Evolutionary conservation across 192 early-diverging fungal genomes (phyloP).

Genomic region (Dimargaris xerosporica): DNA sequence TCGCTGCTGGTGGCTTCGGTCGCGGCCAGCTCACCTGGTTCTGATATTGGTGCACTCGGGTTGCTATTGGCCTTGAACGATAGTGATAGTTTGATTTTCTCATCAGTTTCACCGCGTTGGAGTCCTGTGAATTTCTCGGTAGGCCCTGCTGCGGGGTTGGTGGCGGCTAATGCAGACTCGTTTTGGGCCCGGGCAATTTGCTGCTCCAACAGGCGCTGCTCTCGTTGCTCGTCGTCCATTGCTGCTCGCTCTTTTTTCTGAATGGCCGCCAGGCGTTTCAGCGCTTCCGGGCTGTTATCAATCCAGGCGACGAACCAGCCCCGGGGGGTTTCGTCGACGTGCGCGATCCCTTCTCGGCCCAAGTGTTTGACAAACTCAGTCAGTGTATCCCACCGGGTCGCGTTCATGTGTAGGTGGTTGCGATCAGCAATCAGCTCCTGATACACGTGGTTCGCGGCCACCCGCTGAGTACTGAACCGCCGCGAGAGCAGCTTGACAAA

Average conservation of each 20-base stretch:
- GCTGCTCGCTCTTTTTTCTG: slow-evolving; percentile 63
- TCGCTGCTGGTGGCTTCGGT: slow-evolving; percentile 11
- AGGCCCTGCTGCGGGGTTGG: slow-evolving; percentile 11
- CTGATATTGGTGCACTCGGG: slow-evolving; percentile 3
- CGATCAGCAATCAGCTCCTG: slow-evolving; percentile 89
- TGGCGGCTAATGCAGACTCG: slow-evolving; percentile 15
- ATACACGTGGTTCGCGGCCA: slow-evolving; percentile 89
- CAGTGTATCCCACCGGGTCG: slow-evolving; percentile 83
- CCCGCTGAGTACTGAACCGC: slow-evolving; percentile 64
- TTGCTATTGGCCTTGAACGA: slow-evolving; percentile 28
- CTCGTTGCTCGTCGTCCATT: slow-evolving; percentile 76
- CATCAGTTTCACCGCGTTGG: slow-evolving; percentile 39
- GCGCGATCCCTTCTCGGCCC: slow-evolving; percentile 64
- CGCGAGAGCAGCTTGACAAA: slow-evolving; percentile 74
- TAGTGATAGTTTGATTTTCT: slow-evolving; percentile 59
- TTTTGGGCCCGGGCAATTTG: slow-evolving; percentile 69
- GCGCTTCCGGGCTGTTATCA: slow-evolving; percentile 73
- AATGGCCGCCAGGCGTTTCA: slow-evolving; percentile 64
- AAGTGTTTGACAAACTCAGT: slow-evolving; percentile 77
- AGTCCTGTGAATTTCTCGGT: slow-evolving; percentile 34
- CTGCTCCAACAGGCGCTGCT: slow-evolving; percentile 54
- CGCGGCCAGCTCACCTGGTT: neutral
- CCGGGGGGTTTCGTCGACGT: slow-evolving; percentile 80
- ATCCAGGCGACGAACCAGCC: slow-evolving; percentile 87
- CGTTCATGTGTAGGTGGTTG: slow-evolving; percentile 92